A percentile compares a stretch with the other conserved stretches of the same genome.
Conservation (phyloP, 1,284 basidiomycete species). For the Papiliotrema nemorosa region DNA sequence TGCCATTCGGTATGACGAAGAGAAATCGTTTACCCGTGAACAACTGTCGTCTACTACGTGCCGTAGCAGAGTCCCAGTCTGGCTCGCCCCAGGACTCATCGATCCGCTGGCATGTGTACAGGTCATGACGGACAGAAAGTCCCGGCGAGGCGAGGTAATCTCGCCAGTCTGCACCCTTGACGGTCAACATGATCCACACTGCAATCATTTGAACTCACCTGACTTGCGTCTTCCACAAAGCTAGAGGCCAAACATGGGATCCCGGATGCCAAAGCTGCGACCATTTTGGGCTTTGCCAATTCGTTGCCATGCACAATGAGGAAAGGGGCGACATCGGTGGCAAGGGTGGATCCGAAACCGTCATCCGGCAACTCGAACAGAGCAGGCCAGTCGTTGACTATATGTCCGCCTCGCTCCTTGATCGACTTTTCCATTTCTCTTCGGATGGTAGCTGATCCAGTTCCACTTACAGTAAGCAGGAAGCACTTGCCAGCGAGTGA, state of each 20-base stretch:
- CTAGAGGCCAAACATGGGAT: constrained; percentile 71
- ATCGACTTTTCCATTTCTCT: constrained; percentile 54
- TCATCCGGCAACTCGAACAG: constrained; percentile 61
- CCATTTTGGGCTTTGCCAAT: constrained; percentile 70
- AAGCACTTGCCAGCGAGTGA: not conserved
- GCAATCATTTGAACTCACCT: too few relatives aligned
- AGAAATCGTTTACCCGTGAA: constrained; percentile 29
- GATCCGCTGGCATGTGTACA: constrained; percentile 64
- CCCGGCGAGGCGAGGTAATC: constrained; percentile 67
- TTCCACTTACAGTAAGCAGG: not conserved
- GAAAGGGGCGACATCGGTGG: constrained; percentile 50
- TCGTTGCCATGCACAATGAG: constrained; percentile 67
- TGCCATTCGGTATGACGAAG: constrained; percentile 23
- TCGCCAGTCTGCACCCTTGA: too few relatives aligned
- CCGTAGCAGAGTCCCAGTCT: constrained; percentile 46
- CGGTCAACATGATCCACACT: too few relatives aligned
- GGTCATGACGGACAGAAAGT: constrained; percentile 55
- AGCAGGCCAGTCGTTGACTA: constrained; percentile 64
- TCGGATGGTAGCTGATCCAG: not conserved
- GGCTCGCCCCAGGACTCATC: constrained; percentile 65
- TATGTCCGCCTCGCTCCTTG: constrained; percentile 57
- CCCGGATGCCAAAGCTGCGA: constrained; percentile 76
- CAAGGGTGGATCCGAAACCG: constrained; percentile 15
- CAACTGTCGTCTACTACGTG: constrained; percentile 52
- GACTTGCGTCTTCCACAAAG: too few relatives aligned